phyloP scores from a whole-genome alignment of 2,329 filamentous ascomycete genomes.

The Xylariales sp. region DNA sequence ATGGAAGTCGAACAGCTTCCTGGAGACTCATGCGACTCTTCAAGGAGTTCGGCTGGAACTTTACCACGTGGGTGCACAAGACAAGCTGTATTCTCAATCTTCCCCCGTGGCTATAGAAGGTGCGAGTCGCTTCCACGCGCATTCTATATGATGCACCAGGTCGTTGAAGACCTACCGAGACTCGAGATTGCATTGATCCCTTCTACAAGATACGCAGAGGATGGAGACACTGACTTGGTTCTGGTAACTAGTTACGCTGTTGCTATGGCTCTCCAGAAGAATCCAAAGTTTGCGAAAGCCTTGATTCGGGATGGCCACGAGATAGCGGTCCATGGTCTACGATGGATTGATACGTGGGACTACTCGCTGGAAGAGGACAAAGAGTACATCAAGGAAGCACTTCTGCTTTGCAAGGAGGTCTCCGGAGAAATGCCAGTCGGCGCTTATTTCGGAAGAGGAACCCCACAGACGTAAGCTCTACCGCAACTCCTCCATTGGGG shows the following conservation, averaged over 20 bases:
- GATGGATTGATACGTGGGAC: conserved; percentile 38
- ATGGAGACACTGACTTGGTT: too few relatives aligned
- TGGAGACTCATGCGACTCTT: conserved; percentile 37
- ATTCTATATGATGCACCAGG: too few relatives aligned
- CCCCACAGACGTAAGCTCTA: conserved; percentile 22
- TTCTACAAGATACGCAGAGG: too few relatives aligned
- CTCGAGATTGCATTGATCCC: too few relatives aligned
- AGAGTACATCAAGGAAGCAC: conserved; percentile 33
- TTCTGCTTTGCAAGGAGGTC: conserved; percentile 27
- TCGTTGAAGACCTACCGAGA: too few relatives aligned
- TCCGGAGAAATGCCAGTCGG: conserved; percentile 29
- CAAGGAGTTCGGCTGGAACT: conserved; percentile 35
- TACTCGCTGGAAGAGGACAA: conserved; percentile 32
- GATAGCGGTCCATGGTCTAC: conserved; percentile 34
- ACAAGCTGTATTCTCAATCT: too few relatives aligned
- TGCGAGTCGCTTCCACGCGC: too few relatives aligned
- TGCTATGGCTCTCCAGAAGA: conserved; percentile 33
- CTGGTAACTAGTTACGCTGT: too few relatives aligned
- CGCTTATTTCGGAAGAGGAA: conserved; percentile 30
- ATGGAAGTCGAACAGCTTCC: conserved; percentile 20
- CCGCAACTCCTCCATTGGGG: too few relatives aligned
- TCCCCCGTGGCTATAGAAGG: too few relatives aligned
- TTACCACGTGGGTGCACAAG: too few relatives aligned
- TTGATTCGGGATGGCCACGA: conserved; percentile 35
- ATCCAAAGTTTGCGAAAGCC: conserved; percentile 33